Evolutionary conservation across 176 grass and related monocot species (phyloP).

Genomic region (Secale cereale): DNA sequence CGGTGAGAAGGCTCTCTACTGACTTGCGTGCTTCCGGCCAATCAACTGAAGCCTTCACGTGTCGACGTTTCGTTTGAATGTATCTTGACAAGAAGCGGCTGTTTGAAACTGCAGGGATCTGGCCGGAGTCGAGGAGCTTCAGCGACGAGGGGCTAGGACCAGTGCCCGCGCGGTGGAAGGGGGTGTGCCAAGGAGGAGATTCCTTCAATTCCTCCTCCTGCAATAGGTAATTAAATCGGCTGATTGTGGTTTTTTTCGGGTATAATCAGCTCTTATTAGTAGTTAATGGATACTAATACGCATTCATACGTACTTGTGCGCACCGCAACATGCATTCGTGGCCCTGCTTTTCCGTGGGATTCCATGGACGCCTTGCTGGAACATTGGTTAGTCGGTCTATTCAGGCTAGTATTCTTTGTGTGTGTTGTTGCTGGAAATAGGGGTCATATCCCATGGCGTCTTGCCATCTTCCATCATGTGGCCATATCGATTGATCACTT

Average conservation of each 20-base stretch:
- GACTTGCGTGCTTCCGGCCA: background rate
- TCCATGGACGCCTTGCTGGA: background rate
- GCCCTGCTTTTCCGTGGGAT: background rate
- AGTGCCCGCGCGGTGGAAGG: conserved; percentile 70
- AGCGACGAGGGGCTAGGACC: conserved; percentile 54
- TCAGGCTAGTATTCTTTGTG: background rate
- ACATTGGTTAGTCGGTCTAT: background rate
- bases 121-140: conserved; percentile 93
- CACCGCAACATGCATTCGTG: background rate
- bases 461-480: background rate
- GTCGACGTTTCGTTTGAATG: background rate
- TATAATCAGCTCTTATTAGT: background rate
- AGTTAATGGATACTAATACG: background rate
- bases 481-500: background rate
- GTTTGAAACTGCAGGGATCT: conserved; percentile 47
- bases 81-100: too few species aligned
- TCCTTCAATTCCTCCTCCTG: conserved; percentile 65
- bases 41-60: background rate
- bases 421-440: background rate
- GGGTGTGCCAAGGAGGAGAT: conserved; percentile 69
- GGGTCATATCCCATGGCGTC: background rate
- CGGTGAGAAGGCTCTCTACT: conserved; percentile 27
- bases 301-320: background rate
- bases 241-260: background rate
- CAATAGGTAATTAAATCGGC: conserved; percentile 49